Conservation (phyloP, 2,329 filamentous ascomycete genomes). For the Aspergillus ruber region DNA sequence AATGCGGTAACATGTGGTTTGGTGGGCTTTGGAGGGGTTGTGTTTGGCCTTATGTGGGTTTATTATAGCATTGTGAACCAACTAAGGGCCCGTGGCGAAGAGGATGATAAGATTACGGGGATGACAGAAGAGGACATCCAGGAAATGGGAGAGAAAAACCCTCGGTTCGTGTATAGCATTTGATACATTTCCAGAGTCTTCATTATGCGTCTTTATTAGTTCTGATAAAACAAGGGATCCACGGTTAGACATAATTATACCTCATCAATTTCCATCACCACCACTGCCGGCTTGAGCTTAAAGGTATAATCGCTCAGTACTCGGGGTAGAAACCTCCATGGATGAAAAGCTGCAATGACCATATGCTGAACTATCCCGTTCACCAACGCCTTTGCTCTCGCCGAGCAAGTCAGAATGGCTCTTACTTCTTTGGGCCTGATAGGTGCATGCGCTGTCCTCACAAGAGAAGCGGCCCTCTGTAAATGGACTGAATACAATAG, state of each 20-base stretch:
- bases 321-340: neutral
- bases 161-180: slow-evolving; percentile 33
- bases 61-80: slow-evolving; percentile 48
- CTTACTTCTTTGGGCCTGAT: neutral
- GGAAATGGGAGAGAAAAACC: slow-evolving; percentile 39
- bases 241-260: neutral
- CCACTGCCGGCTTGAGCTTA: neutral
- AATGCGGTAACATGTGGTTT: slow-evolving; percentile 57
- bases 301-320: neutral
- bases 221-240: neutral
- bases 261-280: no score
- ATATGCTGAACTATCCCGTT: neutral
- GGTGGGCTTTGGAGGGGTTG: slow-evolving; percentile 48
- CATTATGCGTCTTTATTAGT: neutral
- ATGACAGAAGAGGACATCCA: slow-evolving; percentile 37
- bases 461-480: no score
- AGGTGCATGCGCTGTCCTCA: no score
- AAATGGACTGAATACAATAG: no score
- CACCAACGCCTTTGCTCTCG: neutral
- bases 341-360: neutral
- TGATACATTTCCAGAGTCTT: slow-evolving; percentile 12
- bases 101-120: slow-evolving; percentile 33
- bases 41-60: slow-evolving; percentile 52
- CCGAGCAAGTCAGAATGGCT: neutral
- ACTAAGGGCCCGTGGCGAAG: slow-evolving; percentile 27